Evolutionary conservation across 2,329 filamentous ascomycete species (phyloP).

Genomic region (Clonostachys byssicola): DNA sequence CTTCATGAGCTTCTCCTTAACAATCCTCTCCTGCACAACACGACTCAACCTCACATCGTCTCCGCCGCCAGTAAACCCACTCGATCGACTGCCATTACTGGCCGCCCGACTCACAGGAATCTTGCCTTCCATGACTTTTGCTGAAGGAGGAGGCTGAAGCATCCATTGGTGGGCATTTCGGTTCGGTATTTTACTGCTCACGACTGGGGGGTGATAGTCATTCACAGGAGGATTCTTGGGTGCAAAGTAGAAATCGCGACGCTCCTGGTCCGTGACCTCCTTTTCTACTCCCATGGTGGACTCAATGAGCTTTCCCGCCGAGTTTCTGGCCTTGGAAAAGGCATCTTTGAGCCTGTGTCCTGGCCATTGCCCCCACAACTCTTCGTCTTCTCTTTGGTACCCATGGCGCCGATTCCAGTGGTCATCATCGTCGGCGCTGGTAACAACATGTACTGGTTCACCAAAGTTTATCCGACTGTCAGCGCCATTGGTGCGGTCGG

Average conservation of each 20-base stretch:
- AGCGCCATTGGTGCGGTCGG: slow-evolving; percentile 25
- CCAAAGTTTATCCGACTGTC: neutral
- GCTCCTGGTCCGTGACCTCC: slow-evolving; percentile 43
- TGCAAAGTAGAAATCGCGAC: slow-evolving; percentile 58
- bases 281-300: slow-evolving; percentile 48
- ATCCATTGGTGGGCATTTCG: slow-evolving; percentile 80
- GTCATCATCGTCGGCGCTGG: slow-evolving; percentile 35
- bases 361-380: slow-evolving; percentile 69
- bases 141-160: slow-evolving; percentile 86
- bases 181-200: slow-evolving; percentile 68
- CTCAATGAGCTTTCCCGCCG: slow-evolving; percentile 49
- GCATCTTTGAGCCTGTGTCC: slow-evolving; percentile 54
- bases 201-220: slow-evolving; percentile 80
- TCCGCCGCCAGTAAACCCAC: slow-evolving; percentile 33
- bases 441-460: slow-evolving; percentile 35
- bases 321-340: slow-evolving; percentile 54
- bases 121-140: slow-evolving; percentile 88
- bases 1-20: slow-evolving; percentile 30
- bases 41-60: slow-evolving; percentile 38
- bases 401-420: slow-evolving; percentile 70
- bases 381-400: slow-evolving; percentile 85
- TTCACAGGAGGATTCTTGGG: slow-evolving; percentile 71
- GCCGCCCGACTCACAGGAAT: slow-evolving; percentile 61
- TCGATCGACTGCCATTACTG: slow-evolving; percentile 50
- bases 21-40: slow-evolving; percentile 36